Evolutionary conservation across 768 basidiomycete genomes (phyloP).

Genomic region (Xerocomellus intermedius): DNA sequence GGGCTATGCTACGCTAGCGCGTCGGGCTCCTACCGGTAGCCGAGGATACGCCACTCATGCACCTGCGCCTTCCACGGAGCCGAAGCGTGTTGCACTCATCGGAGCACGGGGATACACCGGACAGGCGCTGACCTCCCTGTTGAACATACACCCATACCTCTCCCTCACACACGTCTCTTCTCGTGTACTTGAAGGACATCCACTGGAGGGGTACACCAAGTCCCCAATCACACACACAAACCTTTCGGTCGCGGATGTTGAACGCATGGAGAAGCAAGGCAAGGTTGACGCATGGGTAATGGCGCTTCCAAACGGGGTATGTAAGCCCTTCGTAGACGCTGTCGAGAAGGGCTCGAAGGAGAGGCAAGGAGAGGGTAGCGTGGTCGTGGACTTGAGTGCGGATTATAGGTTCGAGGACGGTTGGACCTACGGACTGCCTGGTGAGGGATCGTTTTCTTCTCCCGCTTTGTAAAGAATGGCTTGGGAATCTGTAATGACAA

Average conservation of each 20-base stretch:
- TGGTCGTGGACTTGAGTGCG: slow-evolving; percentile 89
- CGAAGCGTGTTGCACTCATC: slow-evolving; percentile 91
- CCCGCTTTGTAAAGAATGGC: slow-evolving; percentile 30
- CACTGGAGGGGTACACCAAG: slow-evolving; percentile 82
- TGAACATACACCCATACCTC: slow-evolving; percentile 86
- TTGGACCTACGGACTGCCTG: slow-evolving; percentile 98
- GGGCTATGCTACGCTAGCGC: slow-evolving; percentile 24
- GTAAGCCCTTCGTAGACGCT: slow-evolving; percentile 96
- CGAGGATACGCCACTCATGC: slow-evolving; percentile 82
- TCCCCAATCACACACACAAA: slow-evolving; percentile 72
- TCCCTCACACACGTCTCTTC: slow-evolving; percentile 95
- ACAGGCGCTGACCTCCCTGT: slow-evolving; percentile 82
- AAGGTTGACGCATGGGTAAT: slow-evolving; percentile 98
- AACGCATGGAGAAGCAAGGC: slow-evolving; percentile 83
- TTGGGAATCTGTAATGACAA: slow-evolving; percentile 37
- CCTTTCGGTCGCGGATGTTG: slow-evolving; percentile 74
- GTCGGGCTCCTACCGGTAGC: slow-evolving; percentile 43
- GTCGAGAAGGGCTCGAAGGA: slow-evolving; percentile 72
- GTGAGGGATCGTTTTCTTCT: slow-evolving; percentile 60
- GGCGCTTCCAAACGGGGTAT: slow-evolving; percentile 97
- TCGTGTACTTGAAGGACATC: slow-evolving; percentile 83
- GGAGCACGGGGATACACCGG: slow-evolving; percentile 97
- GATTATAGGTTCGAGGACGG: slow-evolving; percentile 93
- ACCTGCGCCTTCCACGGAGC: slow-evolving; percentile 46
- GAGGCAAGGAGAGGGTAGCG: slow-evolving; percentile 51